Conservation (phyloP, 805 yeast genomes). For the Candida stauntonica region DNA sequence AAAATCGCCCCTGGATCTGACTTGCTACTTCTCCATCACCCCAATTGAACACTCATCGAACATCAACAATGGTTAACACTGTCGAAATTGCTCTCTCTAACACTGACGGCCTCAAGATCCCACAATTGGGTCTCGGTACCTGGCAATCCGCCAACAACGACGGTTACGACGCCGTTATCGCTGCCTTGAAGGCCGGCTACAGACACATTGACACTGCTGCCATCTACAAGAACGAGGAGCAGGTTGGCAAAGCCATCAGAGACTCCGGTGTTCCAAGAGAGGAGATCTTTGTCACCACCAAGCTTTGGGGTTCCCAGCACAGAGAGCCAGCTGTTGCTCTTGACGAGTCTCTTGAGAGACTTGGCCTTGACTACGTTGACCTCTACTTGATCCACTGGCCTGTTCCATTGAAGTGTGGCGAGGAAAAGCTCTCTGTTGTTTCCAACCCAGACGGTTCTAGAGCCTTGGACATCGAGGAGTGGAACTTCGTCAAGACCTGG, state of each 20-base stretch:
- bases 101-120: constrained; percentile 41
- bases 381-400: constrained; percentile 86
- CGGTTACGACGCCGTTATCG: constrained; percentile 18
- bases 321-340: constrained; percentile 49
- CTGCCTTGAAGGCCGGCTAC: constrained; percentile 38
- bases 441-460: constrained; percentile 39
- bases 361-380: constrained; percentile 74
- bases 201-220: constrained; percentile 63
- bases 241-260: constrained; percentile 50
- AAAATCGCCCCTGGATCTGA: no score
- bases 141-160: constrained; percentile 37
- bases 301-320: constrained; percentile 49
- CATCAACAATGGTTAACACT: constrained; percentile 6
- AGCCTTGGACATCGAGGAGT: constrained; percentile 49
- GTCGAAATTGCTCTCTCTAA: constrained; percentile 34
- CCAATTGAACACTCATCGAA: no score
- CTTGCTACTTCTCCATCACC: no score
- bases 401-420: constrained; percentile 46
- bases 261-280: constrained; percentile 45
- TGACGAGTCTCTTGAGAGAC: constrained; percentile 52
- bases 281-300: constrained; percentile 67
- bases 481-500: constrained; percentile 32
- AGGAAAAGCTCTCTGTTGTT: constrained; percentile 10
- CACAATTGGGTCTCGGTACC: constrained; percentile 51
- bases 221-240: constrained; percentile 49